These are phyloP conservation scores for Saccharomycopsis crataegensis DNA, from an alignment of 1,139 yeast genomes.

Conservation along the genomic window DNA sequence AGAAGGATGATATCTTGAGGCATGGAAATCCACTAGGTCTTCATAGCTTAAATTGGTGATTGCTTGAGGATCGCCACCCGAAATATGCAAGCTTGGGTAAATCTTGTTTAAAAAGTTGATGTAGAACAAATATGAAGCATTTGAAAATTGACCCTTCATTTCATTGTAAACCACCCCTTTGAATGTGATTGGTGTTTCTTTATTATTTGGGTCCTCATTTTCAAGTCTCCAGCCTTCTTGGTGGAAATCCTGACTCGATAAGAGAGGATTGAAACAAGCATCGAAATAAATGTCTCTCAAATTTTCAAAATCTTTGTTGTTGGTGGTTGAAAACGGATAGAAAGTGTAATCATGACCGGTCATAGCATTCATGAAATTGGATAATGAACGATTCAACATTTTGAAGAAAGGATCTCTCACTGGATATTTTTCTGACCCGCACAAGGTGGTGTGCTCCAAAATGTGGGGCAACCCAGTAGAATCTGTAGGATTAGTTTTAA, in stretches of 20 bases:
- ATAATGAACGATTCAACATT: slow-evolving; percentile 81
- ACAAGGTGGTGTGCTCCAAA: slow-evolving; percentile 87
- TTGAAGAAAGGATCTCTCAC: slow-evolving; percentile 97
- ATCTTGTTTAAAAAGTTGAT: slow-evolving; percentile 78
- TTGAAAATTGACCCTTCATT: slow-evolving; percentile 96
- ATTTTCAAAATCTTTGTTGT: slow-evolving; percentile 70
- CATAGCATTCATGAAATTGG: slow-evolving; percentile 98
- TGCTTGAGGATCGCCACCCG: slow-evolving; percentile 89
- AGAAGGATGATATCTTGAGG: slow-evolving; percentile 76
- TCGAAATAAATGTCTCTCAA: slow-evolving; percentile 85
- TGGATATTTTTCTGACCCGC: slow-evolving; percentile 87
- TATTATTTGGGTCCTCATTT: slow-evolving; percentile 53
- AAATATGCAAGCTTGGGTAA: slow-evolving; percentile 76
- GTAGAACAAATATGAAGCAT: slow-evolving; percentile 79
- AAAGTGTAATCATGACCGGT: slow-evolving; percentile 95
- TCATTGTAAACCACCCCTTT: slow-evolving; percentile 98
- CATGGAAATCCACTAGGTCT: slow-evolving; percentile 72
- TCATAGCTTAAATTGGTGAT: slow-evolving; percentile 71
- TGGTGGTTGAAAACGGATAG: slow-evolving; percentile 95
- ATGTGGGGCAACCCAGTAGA: slow-evolving; percentile 94
- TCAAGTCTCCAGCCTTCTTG: slow-evolving; percentile 99
- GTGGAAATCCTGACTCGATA: slow-evolving; percentile 71
- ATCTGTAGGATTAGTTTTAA: slow-evolving; percentile 92
- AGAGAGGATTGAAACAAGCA: slow-evolving; percentile 75
- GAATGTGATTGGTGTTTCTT: slow-evolving; percentile 53